Conservation (phyloP, 73 alveolate species). For the Paramecium sexaurelia region DNA sequence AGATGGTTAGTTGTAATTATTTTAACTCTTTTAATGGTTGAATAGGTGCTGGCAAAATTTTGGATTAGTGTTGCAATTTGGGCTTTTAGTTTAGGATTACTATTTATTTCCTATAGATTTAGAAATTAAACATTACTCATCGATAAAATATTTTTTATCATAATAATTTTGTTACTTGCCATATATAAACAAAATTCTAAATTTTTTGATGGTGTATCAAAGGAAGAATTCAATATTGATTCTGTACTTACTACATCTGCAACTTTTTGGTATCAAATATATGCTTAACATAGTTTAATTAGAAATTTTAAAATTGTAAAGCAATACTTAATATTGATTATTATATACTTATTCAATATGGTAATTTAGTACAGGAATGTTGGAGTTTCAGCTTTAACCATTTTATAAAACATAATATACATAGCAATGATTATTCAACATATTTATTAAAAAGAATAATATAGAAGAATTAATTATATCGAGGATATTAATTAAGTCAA, state of each 20-base stretch:
- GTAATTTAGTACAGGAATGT: not conserved
- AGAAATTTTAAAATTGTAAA: not conserved
- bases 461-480: not conserved
- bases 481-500: not conserved
- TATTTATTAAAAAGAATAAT: not conserved
- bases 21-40: not conserved
- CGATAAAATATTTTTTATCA: not conserved
- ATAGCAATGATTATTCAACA: not conserved
- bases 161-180: not conserved
- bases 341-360: not conserved
- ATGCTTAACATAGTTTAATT: not conserved
- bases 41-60: not conserved
- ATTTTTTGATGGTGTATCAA: not conserved
- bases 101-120: not conserved
- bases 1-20: not conserved
- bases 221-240: not conserved
- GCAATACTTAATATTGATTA: not conserved
- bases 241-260: not conserved
- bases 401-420: not conserved
- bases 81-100: not conserved
- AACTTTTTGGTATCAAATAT: not conserved
- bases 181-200: not conserved
- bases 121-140: not conserved
- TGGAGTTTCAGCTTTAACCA: not conserved
- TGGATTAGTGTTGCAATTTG: not conserved